Evolutionary conservation across 2,329 filamentous ascomycete species (phyloP).

Genomic region (Aspergillus pseudotamarii): DNA sequence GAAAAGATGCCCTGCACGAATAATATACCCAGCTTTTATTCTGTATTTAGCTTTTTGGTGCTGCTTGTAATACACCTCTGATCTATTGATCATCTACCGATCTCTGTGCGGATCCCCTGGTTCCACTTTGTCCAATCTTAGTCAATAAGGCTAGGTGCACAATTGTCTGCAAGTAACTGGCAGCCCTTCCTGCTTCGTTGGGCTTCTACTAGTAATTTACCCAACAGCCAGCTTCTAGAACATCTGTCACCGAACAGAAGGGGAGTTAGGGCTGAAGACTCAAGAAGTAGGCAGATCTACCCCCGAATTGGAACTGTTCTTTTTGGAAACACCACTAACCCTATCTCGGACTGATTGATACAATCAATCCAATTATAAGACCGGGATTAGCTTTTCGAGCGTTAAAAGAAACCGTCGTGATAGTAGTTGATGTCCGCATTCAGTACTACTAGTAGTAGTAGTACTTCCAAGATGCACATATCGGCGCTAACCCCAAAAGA

Average conservation of each 20-base stretch:
- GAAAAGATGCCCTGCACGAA: neutral
- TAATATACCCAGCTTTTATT: constrained; percentile 2
- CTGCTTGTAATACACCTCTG: neutral
- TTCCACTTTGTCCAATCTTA: neutral
- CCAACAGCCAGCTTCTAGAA: neutral
- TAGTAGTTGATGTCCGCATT: neutral
- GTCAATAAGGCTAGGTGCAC: neutral
- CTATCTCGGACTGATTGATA: neutral
- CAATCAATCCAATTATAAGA: neutral
- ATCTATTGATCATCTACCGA: neutral
- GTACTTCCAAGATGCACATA: neutral
- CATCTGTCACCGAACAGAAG: neutral
- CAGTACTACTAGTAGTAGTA: neutral
- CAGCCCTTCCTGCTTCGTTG: neutral
- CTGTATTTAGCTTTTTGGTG: neutral
- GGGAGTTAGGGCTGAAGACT: neutral
- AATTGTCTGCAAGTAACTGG: neutral
- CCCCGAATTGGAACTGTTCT: neutral
- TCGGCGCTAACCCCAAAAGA: neutral
- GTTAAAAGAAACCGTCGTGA: neutral
- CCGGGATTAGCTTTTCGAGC: neutral
- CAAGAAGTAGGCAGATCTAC: neutral
- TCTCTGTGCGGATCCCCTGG: neutral
- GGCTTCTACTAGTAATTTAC: neutral
- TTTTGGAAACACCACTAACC: neutral